These are phyloP conservation scores for Chrysanthemum seticuspe DNA, from an alignment of 129 eudicot species.

Conservation along the genomic window DNA sequence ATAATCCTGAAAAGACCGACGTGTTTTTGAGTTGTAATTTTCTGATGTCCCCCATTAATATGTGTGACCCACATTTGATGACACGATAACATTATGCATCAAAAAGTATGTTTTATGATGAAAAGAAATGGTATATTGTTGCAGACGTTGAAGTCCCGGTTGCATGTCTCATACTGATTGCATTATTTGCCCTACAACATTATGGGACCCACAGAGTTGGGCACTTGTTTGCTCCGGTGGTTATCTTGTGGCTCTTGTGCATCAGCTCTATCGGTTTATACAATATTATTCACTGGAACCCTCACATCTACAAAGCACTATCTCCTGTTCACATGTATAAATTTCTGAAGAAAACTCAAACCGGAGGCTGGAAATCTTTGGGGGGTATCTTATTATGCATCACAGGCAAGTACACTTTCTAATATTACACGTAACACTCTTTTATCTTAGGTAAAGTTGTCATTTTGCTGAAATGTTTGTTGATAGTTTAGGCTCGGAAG, in stretches of 20 bases:
- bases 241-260: slow-evolving; percentile 80
- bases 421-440: background rate
- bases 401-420: slow-evolving; percentile 51
- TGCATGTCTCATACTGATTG: slow-evolving; percentile 84
- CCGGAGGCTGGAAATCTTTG: slow-evolving; percentile 94
- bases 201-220: slow-evolving; percentile 97
- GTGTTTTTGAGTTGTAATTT: background rate
- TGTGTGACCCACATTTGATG: background rate
- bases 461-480: background rate
- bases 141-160: slow-evolving; percentile 97
- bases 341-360: slow-evolving; percentile 85
- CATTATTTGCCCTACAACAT: slow-evolving; percentile 87
- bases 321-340: slow-evolving; percentile 81
- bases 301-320: slow-evolving; percentile 84
- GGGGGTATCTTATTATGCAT: slow-evolving; percentile 94
- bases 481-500: slow-evolving; percentile 78
- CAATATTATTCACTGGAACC: slow-evolving; percentile 90
- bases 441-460: slow-evolving; percentile 10
- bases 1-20: slow-evolving; percentile 13
- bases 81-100: background rate
- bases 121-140: slow-evolving; percentile 25
- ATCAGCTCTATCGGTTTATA: slow-evolving; percentile 86
- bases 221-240: slow-evolving; percentile 91
- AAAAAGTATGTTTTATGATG: slow-evolving; percentile 5
- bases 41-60: slow-evolving; percentile 6